Evolutionary conservation across 2,329 filamentous ascomycete genomes (phyloP), one percentile per base, ranked within the genome.

Genomic region (Escovopsis sp.): DNA sequence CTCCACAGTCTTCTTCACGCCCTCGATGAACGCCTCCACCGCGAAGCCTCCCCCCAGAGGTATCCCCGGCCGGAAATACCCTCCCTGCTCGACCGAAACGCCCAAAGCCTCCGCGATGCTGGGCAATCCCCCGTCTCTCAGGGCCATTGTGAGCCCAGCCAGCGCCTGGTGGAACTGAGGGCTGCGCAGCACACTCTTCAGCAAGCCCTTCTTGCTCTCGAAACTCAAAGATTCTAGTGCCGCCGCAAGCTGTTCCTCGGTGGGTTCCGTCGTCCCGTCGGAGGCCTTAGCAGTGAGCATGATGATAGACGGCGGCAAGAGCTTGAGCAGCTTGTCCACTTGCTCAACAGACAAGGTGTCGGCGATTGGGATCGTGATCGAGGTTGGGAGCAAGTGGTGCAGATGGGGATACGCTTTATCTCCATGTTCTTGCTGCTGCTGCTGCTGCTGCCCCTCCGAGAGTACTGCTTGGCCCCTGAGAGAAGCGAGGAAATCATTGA

Each of bases 131-230:
- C 91, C 91, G 52, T 96, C 89, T 43, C 87, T 72, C 42, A 98
- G 67, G 11, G 91, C 91, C 61, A 87, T 78, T 0, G 87, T 94
- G 51, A 98, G 65, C 56, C 83, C 91, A 1, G 78, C 76, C 33
- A 95, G 64, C 50, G 85, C 89, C 60, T 96, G 91, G 46, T 78
- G 76, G 55, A 98, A 87, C 56, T 98, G 91, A 14, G 91, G 89
- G 49, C 84, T 93, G 48, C 84, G 76, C 12, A 96, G 65, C 7
- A 96, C 87, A 55, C 80, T 81, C 58, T 79, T 80, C 35, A 98
- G 62, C 11, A 96, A 73, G 16, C 72, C 69, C 54, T 82, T 85
- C 68, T 96, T 96, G 57, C 91, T 80, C 3, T 71, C 71, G 7
- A 80, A 59, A 41, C 74, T 81, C 53, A 95, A 71, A 7, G 82